Conservation (phyloP, 148 eudicot species). For the Vaccinium vitisidaea region DNA sequence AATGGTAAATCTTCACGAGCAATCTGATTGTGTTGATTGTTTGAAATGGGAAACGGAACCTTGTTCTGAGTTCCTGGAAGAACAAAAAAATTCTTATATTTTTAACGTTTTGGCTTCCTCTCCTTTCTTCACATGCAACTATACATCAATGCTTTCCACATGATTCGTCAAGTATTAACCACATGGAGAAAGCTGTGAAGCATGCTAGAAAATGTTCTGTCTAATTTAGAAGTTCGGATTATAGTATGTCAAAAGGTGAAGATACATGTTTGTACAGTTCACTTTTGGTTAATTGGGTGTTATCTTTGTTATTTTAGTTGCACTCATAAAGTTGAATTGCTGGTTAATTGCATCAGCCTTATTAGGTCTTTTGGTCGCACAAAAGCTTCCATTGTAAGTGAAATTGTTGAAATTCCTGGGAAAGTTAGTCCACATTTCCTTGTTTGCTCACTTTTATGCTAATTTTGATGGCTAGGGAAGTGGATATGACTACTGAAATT, state of each 20-base stretch:
- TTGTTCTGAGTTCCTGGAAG: not conserved
- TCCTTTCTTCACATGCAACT: not conserved
- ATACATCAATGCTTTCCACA: not conserved
- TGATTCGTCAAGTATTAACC: not conserved
- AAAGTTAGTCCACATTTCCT: not conserved
- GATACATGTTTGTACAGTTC: not conserved
- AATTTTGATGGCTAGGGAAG: not conserved
- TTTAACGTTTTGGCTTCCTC: not conserved
- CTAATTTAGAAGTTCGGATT: not conserved
- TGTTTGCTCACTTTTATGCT: not conserved
- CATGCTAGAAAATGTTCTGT: not conserved
- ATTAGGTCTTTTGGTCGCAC: not conserved
- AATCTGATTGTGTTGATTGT: not conserved
- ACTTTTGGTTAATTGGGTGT: not conserved
- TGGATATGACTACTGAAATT: not conserved
- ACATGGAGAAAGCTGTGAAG: not conserved
- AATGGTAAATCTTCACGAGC: not conserved
- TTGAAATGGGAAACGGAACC: not conserved
- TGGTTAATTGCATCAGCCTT: not conserved
- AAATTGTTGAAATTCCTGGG: not conserved
- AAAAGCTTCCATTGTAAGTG: not conserved
- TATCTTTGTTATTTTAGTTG: not conserved
- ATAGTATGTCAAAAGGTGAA: not conserved
- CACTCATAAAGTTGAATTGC: not conserved
- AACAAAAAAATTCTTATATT: not conserved